These are phyloP conservation scores for Silene coronaria DNA, from an alignment of 179 eudicot genomes.

Conservation along the genomic window DNA sequence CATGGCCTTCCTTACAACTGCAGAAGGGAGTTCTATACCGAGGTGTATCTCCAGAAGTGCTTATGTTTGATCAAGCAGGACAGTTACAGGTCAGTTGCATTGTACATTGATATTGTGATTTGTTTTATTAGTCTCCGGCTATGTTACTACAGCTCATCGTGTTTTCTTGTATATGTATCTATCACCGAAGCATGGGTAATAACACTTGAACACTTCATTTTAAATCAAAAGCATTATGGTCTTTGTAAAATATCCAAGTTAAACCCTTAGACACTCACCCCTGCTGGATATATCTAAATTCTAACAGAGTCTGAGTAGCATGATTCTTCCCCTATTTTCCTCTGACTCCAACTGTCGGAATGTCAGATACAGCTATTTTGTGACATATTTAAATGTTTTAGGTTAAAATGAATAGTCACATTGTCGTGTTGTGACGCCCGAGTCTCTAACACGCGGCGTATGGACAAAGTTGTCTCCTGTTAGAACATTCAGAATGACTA, in stretches of 20 bases:
- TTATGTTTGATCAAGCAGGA: constrained; percentile 78
- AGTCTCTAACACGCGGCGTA: neutral
- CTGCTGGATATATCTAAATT: neutral
- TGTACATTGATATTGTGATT: neutral
- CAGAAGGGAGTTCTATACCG: constrained; percentile 80
- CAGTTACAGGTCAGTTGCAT: constrained; percentile 58
- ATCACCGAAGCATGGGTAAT: neutral
- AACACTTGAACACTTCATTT: neutral
- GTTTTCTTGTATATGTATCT: neutral
- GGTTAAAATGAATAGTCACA: neutral
- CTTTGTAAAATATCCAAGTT: neutral
- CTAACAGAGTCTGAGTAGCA: neutral
- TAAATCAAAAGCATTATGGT: no score
- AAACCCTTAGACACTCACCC: neutral
- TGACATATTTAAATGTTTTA: neutral
- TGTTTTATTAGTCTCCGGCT: neutral
- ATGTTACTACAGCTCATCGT: neutral
- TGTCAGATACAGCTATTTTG: neutral
- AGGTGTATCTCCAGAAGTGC: constrained; percentile 88
- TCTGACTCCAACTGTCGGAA: neutral
- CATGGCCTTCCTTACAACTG: neutral
- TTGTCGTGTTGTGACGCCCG: neutral
- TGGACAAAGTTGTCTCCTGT: neutral
- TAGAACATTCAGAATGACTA: neutral
- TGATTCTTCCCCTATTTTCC: neutral